These are phyloP conservation scores for Sporormia fimetaria DNA, from an alignment of 495 filamentous ascomycete genomes.

Conservation along the genomic window DNA sequence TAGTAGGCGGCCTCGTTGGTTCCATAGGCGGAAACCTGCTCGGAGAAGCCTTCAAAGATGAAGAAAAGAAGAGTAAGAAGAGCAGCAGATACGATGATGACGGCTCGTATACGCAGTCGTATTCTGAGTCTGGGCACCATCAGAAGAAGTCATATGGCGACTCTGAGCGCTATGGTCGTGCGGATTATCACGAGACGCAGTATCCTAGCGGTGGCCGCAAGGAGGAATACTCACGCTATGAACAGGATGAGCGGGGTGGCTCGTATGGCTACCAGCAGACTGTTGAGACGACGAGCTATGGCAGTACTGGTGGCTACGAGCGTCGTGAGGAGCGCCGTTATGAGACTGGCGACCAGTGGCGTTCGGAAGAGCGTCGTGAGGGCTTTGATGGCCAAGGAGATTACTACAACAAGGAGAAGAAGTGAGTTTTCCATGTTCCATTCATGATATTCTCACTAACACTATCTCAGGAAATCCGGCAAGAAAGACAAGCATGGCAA, in stretches of 20 bases:
- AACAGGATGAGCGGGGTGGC: constrained; percentile 23
- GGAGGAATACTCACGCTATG: constrained; percentile 35
- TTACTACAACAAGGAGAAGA: constrained; percentile 25
- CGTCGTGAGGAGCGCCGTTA: constrained; percentile 23
- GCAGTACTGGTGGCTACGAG: constrained; percentile 26
- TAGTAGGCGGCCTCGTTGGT: constrained; percentile 40
- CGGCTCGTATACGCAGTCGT: constrained; percentile 36
- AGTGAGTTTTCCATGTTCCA: constrained; percentile 9
- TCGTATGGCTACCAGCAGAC: constrained; percentile 27
- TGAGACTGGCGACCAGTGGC: constrained; percentile 25
- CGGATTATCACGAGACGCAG: constrained; percentile 36
- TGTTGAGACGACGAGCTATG: constrained; percentile 18
- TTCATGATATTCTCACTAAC: too few relatives aligned
- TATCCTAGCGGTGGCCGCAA: constrained; percentile 36
- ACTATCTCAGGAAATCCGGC: constrained; percentile 10
- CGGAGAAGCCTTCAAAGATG: constrained; percentile 31
- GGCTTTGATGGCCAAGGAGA: constrained; percentile 21
- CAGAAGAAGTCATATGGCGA: constrained; percentile 22
- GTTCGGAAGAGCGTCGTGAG: constrained; percentile 23
- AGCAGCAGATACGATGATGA: constrained; percentile 27
- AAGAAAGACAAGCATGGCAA: constrained; percentile 4
- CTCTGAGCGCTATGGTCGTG: constrained; percentile 37
- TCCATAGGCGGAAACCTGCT: constrained; percentile 27
- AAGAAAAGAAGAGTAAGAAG: constrained; percentile 36
- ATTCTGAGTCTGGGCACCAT: constrained; percentile 38